Evolutionary conservation across 768 basidiomycete genomes (phyloP), one percentile per base, ranked within the genome.

Genomic region (Hygrophoropsis aurantiaca): DNA sequence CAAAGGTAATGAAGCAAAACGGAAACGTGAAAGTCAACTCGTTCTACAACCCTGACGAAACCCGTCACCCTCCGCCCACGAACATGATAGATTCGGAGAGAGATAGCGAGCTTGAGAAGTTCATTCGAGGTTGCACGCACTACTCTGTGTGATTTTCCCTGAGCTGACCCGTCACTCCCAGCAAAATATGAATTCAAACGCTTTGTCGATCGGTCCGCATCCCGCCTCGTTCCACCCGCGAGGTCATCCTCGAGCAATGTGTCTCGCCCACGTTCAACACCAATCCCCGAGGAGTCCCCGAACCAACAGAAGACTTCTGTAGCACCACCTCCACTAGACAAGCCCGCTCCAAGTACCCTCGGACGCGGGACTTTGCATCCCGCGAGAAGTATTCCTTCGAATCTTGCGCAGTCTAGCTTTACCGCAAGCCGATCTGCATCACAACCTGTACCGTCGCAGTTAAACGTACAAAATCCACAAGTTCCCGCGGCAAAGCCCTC

Each of bases 61-160:
- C 75, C 20, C 78, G 84, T 9, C 67, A 94, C 59, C 93, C 91
- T 4, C 91, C 91, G 0, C 91, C 92, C 0, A 78, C 90, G 3
- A 86, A 85, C 53, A 72, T 86, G 59, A 80, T 85, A 33, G 90
- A 91, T 42, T 73, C 77, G 1, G 88, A 89, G 57, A 77, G 93
- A 24, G 92, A 95, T 60, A 86, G 87, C 39, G 94, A 97, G 50
- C 78, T 97, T 36, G 94, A 97, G 65, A 84, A 81, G 59, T 97
- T 83, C 70, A 94, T 97, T 51, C 81, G 94, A 49, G 74, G 89
- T 88, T 71, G 20, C 67, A 79, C 73, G 65, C 47, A 46, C 37
- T 42, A 43, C 44, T 38, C 44, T 38, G 26, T 19, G 25, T 8
- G 16, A 21, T 4, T 33, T 18, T 30, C 3, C 39, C 38, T 15